These are phyloP conservation scores for Akanthomyces uredinophilus DNA, from an alignment of 2,329 filamentous ascomycete species.

Conservation along the genomic window DNA sequence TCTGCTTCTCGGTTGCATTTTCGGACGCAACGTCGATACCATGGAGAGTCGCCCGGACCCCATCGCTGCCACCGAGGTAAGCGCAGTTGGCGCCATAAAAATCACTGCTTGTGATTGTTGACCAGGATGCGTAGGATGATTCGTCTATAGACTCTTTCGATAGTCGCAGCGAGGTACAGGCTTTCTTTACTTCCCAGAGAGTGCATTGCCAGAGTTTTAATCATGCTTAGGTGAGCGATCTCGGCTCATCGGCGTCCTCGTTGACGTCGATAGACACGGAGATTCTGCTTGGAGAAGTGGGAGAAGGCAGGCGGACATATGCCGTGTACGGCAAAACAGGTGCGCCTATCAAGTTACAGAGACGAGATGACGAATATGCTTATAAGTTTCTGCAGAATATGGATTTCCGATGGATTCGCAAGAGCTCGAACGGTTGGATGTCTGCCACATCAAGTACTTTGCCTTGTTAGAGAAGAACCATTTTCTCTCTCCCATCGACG, in stretches of 20 bases:
- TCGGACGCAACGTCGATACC: too few relatives aligned
- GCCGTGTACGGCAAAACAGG: conserved; percentile 33
- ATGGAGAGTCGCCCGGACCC: too few relatives aligned
- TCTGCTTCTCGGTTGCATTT: too few relatives aligned
- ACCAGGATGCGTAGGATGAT: too few relatives aligned
- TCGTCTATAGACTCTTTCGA: too few relatives aligned
- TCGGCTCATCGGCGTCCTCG: neutral
- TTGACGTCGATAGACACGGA: neutral
- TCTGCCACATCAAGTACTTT: conserved; percentile 33
- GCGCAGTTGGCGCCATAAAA: too few relatives aligned
- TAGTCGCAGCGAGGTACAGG: too few relatives aligned
- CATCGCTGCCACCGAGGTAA: too few relatives aligned
- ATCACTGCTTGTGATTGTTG: too few relatives aligned
- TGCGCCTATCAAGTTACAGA: neutral
- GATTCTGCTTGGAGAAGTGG: conserved; percentile 21
- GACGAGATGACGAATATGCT: too few relatives aligned
- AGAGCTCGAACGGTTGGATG: conserved; percentile 37
- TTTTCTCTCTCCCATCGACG: conserved; percentile 21
- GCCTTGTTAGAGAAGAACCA: conserved; percentile 24
- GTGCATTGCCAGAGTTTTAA: neutral
- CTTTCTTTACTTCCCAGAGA: neutral
- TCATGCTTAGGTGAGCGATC: neutral
- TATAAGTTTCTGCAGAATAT: conserved; percentile 25
- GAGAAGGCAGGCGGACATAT: conserved; percentile 29
- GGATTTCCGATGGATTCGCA: conserved; percentile 36